A percentile compares a stretch with the other conserved stretches of the same genome.
phyloP scores from a whole-genome alignment of 2,329 filamentous ascomycete genomes.

The Didymella glomerata region DNA sequence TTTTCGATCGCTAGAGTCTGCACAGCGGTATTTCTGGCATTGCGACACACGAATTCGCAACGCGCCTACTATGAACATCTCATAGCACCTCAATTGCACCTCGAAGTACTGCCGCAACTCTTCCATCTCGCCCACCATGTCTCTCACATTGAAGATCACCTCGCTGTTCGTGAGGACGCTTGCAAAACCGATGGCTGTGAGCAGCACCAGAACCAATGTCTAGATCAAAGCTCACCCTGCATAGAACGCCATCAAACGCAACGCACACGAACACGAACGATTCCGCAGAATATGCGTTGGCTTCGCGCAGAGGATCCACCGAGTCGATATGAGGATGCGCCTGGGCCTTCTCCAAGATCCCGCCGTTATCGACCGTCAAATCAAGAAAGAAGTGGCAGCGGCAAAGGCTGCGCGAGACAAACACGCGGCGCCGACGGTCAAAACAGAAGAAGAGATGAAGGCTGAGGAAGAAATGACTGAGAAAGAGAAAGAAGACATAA shows the following conservation, averaged over 20 bases:
- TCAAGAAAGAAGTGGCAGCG: slow-evolving; percentile 62
- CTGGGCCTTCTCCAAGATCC: slow-evolving; percentile 70
- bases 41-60: neutral
- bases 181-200: slow-evolving; percentile 73
- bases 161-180: slow-evolving; percentile 71
- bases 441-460: slow-evolving; percentile 67
- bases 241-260: slow-evolving; percentile 72
- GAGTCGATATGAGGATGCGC: slow-evolving; percentile 73
- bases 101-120: slow-evolving; percentile 8
- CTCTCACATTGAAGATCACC: slow-evolving; percentile 71
- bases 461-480: slow-evolving; percentile 62
- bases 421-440: slow-evolving; percentile 65
- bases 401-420: slow-evolving; percentile 63
- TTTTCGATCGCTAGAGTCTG: neutral
- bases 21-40: neutral
- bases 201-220: slow-evolving; percentile 23
- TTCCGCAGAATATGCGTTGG: slow-evolving; percentile 69
- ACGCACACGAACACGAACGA: slow-evolving; percentile 72
- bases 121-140: slow-evolving; percentile 57
- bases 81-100: slow-evolving; percentile 19
- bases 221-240: slow-evolving; percentile 4
- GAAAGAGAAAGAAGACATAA: slow-evolving; percentile 59
- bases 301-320: slow-evolving; percentile 70
- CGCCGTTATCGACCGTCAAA: slow-evolving; percentile 62
- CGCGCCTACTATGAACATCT: slow-evolving; percentile 18